Conservation (phyloP, 208 protist species). For the Leishmania tarentolae region DNA sequence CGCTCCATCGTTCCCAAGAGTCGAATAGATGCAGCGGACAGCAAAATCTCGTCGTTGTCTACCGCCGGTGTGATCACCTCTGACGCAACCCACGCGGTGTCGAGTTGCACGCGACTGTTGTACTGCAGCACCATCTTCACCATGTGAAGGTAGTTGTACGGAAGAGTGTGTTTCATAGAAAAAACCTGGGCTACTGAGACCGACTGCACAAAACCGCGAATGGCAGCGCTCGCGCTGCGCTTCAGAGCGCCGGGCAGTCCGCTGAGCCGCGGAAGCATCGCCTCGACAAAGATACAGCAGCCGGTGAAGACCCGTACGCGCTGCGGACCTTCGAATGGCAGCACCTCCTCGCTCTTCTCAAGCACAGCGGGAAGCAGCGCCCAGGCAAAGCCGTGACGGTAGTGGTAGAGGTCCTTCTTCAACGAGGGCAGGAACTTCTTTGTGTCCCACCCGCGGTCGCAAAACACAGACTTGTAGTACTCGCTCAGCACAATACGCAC, state of each 20-base stretch:
- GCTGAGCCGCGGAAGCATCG: conserved; percentile 78
- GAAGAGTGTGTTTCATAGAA: conserved; percentile 85
- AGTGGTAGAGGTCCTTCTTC: conserved; percentile 88
- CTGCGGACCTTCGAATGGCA: conserved; percentile 62
- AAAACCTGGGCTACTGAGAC: conserved; percentile 63
- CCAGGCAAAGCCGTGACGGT: conserved; percentile 89
- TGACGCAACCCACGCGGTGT: conserved; percentile 56
- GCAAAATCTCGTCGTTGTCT: conserved; percentile 71
- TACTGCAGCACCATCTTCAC: conserved; percentile 88
- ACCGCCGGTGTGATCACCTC: conserved; percentile 56
- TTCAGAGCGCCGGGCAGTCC: conserved; percentile 69
- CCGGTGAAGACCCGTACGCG: conserved; percentile 72
- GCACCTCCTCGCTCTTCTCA: conserved; percentile 79
- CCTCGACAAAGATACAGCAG: conserved; percentile 76
- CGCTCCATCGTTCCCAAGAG: conserved; percentile 68
- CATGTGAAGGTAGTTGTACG: conserved; percentile 79
- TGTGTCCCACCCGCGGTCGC: conserved; percentile 87
- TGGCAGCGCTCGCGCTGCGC: conserved; percentile 37
- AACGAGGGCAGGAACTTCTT: conserved; percentile 66
- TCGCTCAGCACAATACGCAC: conserved; percentile 78
- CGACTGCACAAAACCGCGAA: conserved; percentile 68
- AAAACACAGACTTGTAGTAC: conserved; percentile 92
- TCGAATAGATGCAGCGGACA: conserved; percentile 75
- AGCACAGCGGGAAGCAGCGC: conserved; percentile 67
- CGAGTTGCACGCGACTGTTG: conserved; percentile 79